Percentiles rank a stretch among this genome's conserved stretches.
phyloP scores from a whole-genome alignment of 495 filamentous ascomycete genomes.

The Xylaria grammica region DNA sequence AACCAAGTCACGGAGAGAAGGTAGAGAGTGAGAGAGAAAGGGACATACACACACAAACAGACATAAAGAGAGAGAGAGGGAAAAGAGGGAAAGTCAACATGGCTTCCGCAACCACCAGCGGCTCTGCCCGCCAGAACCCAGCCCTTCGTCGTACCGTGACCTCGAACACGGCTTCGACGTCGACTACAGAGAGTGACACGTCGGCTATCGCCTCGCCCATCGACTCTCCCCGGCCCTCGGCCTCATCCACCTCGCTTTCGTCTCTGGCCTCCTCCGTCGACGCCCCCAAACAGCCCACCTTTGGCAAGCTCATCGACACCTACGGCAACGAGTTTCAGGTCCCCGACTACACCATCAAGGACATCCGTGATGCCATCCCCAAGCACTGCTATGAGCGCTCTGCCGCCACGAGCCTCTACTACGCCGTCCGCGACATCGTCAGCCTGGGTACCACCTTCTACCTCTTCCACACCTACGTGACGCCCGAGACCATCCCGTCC shows the following conservation, averaged over 20 bases:
- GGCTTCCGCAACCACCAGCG: constrained; percentile 45
- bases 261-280: constrained; percentile 74
- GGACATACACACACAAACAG: not conserved
- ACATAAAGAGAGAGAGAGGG: not conserved
- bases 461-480: constrained; percentile 67
- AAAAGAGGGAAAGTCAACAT: constrained; percentile 31
- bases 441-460: constrained; percentile 68
- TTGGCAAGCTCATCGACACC: constrained; percentile 68
- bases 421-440: constrained; percentile 73
- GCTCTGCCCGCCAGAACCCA: constrained; percentile 45
- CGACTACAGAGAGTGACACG: constrained; percentile 45
- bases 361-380: constrained; percentile 82
- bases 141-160: constrained; percentile 46
- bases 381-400: constrained; percentile 82
- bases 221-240: constrained; percentile 74
- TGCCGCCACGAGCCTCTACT: constrained; percentile 61
- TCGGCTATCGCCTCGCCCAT: constrained; percentile 68
- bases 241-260: constrained; percentile 89
- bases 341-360: constrained; percentile 79
- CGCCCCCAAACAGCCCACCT: constrained; percentile 31
- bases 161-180: constrained; percentile 29
- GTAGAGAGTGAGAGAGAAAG: not conserved
- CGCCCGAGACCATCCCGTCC: constrained; percentile 64
- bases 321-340: constrained; percentile 77
- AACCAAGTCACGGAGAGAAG: not conserved